Evolutionary conservation across 2,329 filamentous ascomycete genomes (phyloP).

Genomic region (Tolypocladium inflatum): DNA sequence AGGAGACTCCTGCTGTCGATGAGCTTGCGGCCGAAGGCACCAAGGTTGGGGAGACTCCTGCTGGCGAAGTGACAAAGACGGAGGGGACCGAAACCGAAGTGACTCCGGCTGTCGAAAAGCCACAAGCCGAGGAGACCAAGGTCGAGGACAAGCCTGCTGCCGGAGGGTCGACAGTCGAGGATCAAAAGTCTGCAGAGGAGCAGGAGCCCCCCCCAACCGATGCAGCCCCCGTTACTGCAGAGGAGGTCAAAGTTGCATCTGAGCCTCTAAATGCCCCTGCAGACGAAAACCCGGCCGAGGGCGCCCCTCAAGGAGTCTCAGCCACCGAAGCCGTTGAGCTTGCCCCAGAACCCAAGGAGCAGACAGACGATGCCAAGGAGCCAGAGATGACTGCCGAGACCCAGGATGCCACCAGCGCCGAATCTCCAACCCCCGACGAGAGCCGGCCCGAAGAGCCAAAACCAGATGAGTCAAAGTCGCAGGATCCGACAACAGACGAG

Average conservation of each 20-base stretch:
- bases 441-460: neutral
- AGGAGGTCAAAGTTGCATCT: neutral
- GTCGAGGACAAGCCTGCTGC: neutral
- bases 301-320: neutral
- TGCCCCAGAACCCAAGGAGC: neutral
- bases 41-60: neutral
- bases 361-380: neutral
- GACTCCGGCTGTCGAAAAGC: neutral
- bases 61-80: neutral
- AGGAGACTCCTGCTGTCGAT: constrained; percentile 1
- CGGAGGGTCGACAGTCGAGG: neutral
- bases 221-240: neutral
- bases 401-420: neutral
- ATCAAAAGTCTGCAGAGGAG: neutral
- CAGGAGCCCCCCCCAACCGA: neutral
- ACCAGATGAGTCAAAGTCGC: neutral
- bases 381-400: neutral
- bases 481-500: neutral
- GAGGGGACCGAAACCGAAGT: neutral
- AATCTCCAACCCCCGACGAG: neutral
- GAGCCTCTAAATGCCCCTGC: neutral
- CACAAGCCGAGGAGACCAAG: neutral
- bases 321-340: neutral
- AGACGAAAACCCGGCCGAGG: neutral
- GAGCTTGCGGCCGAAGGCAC: constrained; percentile 1